Percentiles rank a stretch among this genome's conserved stretches.
Evolutionary conservation across 225 moss, liverwort and hornwort genomes (phyloP).

Genomic region (Polytrichum formosum): DNA sequence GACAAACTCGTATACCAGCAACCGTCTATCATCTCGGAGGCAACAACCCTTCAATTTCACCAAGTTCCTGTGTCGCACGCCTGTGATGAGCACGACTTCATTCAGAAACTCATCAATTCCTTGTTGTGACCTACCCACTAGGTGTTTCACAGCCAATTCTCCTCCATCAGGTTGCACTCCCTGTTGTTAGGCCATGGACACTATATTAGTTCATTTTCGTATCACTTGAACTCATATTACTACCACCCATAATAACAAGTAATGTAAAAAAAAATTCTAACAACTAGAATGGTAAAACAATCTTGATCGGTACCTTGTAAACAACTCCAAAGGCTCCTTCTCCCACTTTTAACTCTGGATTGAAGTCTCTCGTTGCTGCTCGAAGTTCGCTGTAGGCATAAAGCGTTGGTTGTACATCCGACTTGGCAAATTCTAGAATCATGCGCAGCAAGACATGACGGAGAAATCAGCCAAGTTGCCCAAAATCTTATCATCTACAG

Average conservation of each 20-base stretch:
- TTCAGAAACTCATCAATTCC: constrained; percentile 33
- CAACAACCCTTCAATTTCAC: constrained; percentile 29
- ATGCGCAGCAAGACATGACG: too few species aligned
- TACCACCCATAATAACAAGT: too few species aligned
- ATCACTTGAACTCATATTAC: too few species aligned
- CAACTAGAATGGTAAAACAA: too few species aligned
- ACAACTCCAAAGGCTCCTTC: constrained; percentile 44
- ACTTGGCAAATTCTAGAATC: constrained; percentile 34
- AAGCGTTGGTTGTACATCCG: constrained; percentile 46
- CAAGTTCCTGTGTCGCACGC: constrained; percentile 35
- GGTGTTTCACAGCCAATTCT: constrained; percentile 19
- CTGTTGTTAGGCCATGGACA: neutral
- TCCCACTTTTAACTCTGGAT: constrained; percentile 40
- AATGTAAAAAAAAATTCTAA: too few species aligned
- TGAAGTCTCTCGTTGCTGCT: constrained; percentile 35
- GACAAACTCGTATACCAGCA: constrained; percentile 31
- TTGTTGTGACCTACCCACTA: neutral
- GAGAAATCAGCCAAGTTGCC: too few species aligned
- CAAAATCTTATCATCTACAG: too few species aligned
- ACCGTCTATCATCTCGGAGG: constrained; percentile 14
- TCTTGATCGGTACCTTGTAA: constrained; percentile 26
- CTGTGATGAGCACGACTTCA: constrained; percentile 34
- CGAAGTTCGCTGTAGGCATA: constrained; percentile 32
- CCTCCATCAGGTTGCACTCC: constrained; percentile 25
- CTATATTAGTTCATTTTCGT: neutral